phyloP scores from a whole-genome alignment of 2,329 filamentous ascomycete species.

The Daldinia sp. region DNA sequence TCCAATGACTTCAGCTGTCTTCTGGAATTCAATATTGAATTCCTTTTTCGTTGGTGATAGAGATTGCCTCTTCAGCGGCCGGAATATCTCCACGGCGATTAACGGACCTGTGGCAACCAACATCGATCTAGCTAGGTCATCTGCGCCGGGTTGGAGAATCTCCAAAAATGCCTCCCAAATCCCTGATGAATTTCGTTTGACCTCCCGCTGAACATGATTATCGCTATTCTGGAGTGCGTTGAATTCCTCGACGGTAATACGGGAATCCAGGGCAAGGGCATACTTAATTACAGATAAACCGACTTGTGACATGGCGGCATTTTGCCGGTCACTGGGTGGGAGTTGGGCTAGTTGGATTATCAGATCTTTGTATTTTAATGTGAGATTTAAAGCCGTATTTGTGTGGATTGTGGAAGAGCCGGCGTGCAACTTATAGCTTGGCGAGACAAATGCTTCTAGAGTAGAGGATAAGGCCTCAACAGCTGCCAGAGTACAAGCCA shows the following conservation, averaged over 20 bases:
- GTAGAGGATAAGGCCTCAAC: conserved; percentile 70
- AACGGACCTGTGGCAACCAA: conserved; percentile 77
- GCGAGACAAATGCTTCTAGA: conserved; percentile 66
- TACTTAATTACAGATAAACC: conserved; percentile 74
- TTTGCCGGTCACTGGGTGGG: conserved; percentile 58
- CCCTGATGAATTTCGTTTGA: conserved; percentile 76
- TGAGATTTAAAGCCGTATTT: conserved; percentile 73
- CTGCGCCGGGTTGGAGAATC: conserved; percentile 73
- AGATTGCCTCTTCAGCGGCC: conserved; percentile 62
- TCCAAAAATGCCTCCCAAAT: conserved; percentile 84
- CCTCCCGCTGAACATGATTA: conserved; percentile 72
- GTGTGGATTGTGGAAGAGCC: conserved; percentile 71
- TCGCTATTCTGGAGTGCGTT: conserved; percentile 70
- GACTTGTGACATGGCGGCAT: conserved; percentile 65
- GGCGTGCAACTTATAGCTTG: conserved; percentile 58
- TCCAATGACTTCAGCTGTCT: conserved; percentile 70
- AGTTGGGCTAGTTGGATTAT: conserved; percentile 67
- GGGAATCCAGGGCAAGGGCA: conserved; percentile 77
- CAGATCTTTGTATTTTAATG: conserved; percentile 71
- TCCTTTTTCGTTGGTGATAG: conserved; percentile 64
- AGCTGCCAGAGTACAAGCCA: conserved; percentile 73
- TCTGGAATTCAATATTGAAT: conserved; percentile 80
- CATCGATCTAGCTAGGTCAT: conserved; percentile 80
- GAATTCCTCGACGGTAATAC: conserved; percentile 76
- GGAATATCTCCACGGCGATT: conserved; percentile 80